phyloP scores from a whole-genome alignment of 2,329 filamentous ascomycete genomes.

The Fusarium odoratissimum region DNA sequence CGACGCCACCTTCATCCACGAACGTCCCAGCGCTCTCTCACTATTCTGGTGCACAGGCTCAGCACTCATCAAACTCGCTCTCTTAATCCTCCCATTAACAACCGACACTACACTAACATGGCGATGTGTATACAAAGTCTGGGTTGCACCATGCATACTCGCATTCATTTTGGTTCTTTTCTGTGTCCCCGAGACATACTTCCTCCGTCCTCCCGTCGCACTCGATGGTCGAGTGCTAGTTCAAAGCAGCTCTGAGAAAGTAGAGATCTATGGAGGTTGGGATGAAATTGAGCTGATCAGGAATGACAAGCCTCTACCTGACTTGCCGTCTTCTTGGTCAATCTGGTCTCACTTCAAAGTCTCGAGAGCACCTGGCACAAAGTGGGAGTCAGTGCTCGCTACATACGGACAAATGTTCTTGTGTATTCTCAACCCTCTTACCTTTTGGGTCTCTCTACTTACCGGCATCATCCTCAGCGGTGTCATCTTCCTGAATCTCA shows the following conservation, averaged over 20 bases:
- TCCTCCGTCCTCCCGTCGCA: slow-evolving; percentile 30
- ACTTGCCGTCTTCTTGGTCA: neutral
- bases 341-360: slow-evolving; percentile 14
- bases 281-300: slow-evolving; percentile 3
- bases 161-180: slow-evolving; percentile 6
- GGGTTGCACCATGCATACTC: neutral
- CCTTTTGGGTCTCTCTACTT: slow-evolving; percentile 36
- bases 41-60: slow-evolving; percentile 23
- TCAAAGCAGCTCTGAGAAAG: slow-evolving; percentile 20
- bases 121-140: slow-evolving; percentile 23
- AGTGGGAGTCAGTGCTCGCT: neutral
- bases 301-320: slow-evolving; percentile 10
- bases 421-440: slow-evolving; percentile 35
- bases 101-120: neutral
- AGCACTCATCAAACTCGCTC: slow-evolving; percentile 9
- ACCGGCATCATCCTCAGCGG: slow-evolving; percentile 26
- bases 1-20: slow-evolving; percentile 34
- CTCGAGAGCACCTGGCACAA: slow-evolving; percentile 12
- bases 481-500: slow-evolving; percentile 19
- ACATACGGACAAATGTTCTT: slow-evolving; percentile 38
- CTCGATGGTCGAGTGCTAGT: slow-evolving; percentile 19
- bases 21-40: slow-evolving; percentile 26
- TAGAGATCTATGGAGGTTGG: slow-evolving; percentile 22
- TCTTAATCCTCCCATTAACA: slow-evolving; percentile 2
- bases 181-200: slow-evolving; percentile 31